phyloP scores from a whole-genome alignment of 192 early-diverging fungal genomes.

The Piromyces finnis region DNA sequence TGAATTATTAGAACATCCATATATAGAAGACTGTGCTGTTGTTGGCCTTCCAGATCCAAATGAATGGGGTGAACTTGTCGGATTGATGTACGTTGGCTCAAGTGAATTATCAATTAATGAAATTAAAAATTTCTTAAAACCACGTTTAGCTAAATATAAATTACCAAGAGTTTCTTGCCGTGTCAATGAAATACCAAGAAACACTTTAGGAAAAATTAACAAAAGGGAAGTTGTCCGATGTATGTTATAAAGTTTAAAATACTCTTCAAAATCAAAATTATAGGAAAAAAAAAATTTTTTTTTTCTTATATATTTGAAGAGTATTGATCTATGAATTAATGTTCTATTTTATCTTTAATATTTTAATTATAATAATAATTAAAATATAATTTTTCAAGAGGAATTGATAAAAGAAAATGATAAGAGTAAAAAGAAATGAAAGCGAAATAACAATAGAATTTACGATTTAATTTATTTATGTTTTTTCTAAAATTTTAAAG shows the following conservation, averaged over 20 bases:
- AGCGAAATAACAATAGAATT: too few species aligned
- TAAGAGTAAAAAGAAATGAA: too few species aligned
- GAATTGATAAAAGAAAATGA: too few species aligned
- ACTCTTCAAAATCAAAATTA: background rate
- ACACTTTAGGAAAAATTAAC: conserved; percentile 78
- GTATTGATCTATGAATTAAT: too few species aligned
- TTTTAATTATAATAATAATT: too few species aligned
- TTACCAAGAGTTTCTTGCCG: conserved; percentile 34
- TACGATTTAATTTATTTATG: too few species aligned
- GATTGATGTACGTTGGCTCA: background rate
- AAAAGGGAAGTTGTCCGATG: conserved; percentile 46
- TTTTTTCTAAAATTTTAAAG: too few species aligned
- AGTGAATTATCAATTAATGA: conserved; percentile 5
- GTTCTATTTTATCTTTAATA: too few species aligned
- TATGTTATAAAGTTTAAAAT: background rate
- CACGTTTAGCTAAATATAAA: conserved; percentile 57
- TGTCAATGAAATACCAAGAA: conserved; percentile 45
- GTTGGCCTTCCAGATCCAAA: conserved; percentile 45
- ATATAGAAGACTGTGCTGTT: conserved; percentile 50
- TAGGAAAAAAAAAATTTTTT: too few species aligned
- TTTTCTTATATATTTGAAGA: too few species aligned
- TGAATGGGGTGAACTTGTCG: conserved; percentile 61
- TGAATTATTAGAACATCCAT: conserved; percentile 40
- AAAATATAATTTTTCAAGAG: too few species aligned
- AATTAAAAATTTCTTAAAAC: conserved; percentile 30